phyloP scores from a whole-genome alignment of 805 yeast species.

The Ogataea pini region DNA sequence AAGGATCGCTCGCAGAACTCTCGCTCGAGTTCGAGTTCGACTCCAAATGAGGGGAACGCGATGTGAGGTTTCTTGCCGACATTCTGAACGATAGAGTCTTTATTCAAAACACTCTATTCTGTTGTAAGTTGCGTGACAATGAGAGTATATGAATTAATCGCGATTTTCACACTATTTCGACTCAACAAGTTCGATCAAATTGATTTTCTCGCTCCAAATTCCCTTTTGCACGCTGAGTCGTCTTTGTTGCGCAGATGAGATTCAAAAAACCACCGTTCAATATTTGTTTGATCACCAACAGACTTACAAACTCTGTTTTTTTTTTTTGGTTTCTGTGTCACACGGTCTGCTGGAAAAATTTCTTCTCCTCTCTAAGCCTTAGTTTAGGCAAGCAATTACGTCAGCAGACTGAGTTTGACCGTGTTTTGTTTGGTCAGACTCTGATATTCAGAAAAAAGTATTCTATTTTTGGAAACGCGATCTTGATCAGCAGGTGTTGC shows the following conservation, averaged over 20 bases:
- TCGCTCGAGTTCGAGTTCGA: slow-evolving; percentile 30
- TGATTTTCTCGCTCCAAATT: background rate
- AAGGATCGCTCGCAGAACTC: slow-evolving; percentile 29
- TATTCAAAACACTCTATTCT: slow-evolving; percentile 5
- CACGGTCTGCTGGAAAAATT: slow-evolving; percentile 1
- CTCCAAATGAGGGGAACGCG: slow-evolving; percentile 36
- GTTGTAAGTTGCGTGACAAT: slow-evolving; percentile 6
- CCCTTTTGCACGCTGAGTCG: background rate
- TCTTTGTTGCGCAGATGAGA: background rate
- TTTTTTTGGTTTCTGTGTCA: background rate
- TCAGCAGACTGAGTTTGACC: background rate
- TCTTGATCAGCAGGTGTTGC: background rate
- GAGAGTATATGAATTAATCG: background rate
- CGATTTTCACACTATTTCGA: background rate
- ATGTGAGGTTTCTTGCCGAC: slow-evolving; percentile 37
- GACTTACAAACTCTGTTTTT: slow-evolving; percentile 1
- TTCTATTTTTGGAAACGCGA: background rate
- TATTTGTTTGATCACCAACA: background rate
- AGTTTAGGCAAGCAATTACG: background rate
- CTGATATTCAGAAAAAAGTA: background rate
- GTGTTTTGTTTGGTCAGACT: background rate
- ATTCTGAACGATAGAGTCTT: slow-evolving; percentile 14
- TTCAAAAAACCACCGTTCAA: background rate
- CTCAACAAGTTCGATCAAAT: background rate
- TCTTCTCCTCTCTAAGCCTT: slow-evolving; percentile 8